Evolutionary conservation across 1,284 basidiomycete genomes (phyloP).

Genomic region (Apiotrichum porosum): DNA sequence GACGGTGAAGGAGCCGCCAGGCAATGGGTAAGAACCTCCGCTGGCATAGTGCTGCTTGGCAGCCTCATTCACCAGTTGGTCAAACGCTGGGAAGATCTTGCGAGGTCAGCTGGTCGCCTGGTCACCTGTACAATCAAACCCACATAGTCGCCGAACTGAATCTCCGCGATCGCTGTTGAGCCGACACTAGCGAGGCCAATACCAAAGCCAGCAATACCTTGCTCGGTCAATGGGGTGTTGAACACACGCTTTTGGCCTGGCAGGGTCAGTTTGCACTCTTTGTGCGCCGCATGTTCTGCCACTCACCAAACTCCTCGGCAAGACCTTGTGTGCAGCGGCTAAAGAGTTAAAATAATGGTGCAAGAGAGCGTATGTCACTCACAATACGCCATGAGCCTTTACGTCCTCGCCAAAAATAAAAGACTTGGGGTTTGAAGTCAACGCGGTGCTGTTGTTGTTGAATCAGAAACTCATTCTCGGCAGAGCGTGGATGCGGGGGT

Average conservation of each 20-base stretch:
- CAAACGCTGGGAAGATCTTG: constrained; percentile 83
- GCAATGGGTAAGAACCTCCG: constrained; percentile 63
- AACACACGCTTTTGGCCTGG: constrained; percentile 86
- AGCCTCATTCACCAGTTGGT: constrained; percentile 90
- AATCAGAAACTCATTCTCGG: no score
- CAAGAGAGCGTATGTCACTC: constrained; percentile 61
- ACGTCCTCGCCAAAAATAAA: constrained; percentile 93
- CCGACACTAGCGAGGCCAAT: constrained; percentile 90
- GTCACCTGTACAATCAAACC: no score
- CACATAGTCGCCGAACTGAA: constrained; percentile 57
- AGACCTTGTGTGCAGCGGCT: constrained; percentile 60
- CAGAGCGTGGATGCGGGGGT: no score
- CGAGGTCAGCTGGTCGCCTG: background rate
- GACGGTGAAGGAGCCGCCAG: constrained; percentile 76
- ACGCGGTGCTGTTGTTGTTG: constrained; percentile 60
- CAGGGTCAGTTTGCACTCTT: background rate
- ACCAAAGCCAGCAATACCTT: constrained; percentile 91
- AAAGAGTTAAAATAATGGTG: no score
- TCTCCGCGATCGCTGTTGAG: constrained; percentile 89
- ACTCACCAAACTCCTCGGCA: constrained; percentile 80
- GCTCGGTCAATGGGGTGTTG: constrained; percentile 88
- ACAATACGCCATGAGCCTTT: constrained; percentile 87
- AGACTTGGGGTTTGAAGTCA: constrained; percentile 77
- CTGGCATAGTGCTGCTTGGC: constrained; percentile 89
- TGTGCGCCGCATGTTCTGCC: constrained; percentile 2